phyloP scores from a whole-genome alignment of 2,329 filamentous ascomycete genomes.

The Raffaelea albimanens region DNA sequence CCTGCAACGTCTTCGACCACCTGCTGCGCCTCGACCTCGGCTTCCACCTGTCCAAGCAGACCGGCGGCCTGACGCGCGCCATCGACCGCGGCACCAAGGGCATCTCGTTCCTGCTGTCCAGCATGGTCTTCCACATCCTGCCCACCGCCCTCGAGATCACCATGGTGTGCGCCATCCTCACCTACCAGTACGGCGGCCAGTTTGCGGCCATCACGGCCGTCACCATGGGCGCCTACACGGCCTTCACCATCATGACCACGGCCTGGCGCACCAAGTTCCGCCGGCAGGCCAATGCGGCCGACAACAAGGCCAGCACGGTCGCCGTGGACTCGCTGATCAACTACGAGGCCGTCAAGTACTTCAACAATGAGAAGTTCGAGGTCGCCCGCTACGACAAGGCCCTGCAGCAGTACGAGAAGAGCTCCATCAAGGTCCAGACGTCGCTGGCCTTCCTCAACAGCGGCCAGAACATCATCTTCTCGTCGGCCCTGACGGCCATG shows the following conservation, averaged over 20 bases:
- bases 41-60: constrained; percentile 92
- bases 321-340: constrained; percentile 97
- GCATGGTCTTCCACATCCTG: constrained; percentile 96
- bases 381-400: constrained; percentile 84
- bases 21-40: constrained; percentile 79
- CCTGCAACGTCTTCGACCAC: constrained; percentile 87
- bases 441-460: constrained; percentile 88
- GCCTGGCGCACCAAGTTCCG: constrained; percentile 96
- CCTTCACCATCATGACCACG: constrained; percentile 95
- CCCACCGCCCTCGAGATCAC: constrained; percentile 89
- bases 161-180: constrained; percentile 92
- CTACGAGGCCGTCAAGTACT: constrained; percentile 98
- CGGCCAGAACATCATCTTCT: constrained; percentile 96
- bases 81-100: constrained; percentile 97
- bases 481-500: constrained; percentile 85
- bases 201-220: constrained; percentile 84
- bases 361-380: constrained; percentile 97
- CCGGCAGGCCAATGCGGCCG: constrained; percentile 88
- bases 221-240: constrained; percentile 90
- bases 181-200: constrained; percentile 85
- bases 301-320: constrained; percentile 90
- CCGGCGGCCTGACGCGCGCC: constrained; percentile 83
- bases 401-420: constrained; percentile 76
- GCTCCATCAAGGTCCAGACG: constrained; percentile 93
- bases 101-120: constrained; percentile 92